Evolutionary conservation across 192 early-diverging fungal species (phyloP), one percentile per base, ranked within the genome.

Genomic region (Chytriomyces confervae): DNA sequence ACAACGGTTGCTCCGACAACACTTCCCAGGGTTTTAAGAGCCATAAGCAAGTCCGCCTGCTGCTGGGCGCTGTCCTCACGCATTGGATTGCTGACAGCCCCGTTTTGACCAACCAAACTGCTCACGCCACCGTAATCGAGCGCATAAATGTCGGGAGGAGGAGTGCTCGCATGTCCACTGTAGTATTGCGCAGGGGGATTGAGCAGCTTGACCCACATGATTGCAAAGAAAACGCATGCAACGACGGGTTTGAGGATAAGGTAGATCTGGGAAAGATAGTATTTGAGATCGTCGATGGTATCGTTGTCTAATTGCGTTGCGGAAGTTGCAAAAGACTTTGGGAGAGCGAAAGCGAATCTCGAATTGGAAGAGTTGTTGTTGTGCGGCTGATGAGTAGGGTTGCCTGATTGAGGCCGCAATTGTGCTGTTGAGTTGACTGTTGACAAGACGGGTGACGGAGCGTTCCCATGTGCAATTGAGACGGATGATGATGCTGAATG

Each of bases 171-270:
- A 23, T 53, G 16, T 48, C 82, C 82, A 63, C 80, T 78, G 24
- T 87, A 93, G 70, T 88, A 81, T 36, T 72, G 83, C 75, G 82
- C 75, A 24, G 83, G 86, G 69, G 27, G 81, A 7, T 80, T 76
- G 23, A 83, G 81, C n/a, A 94, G 79, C 70, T 95, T 95, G 65
- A 95, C 93, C 94, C 94, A 95, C 45, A 95, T 81, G 50, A 95
- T 91, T 45, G 89, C 88, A 16, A 95, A 82, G n/a, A 89, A 72
- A 72, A 95, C 93, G 65, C 93, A 94, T 29, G 85, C 57, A 2
- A 94, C 81, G 10, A 95, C 94, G 11, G 94, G 94, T 68, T 93
- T 91, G 69, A 94, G 91, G 65, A 95, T 92, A 18, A 85, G 77
- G 80, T 91, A 93, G n/a, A 95, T 86, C 79, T 95, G 92, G 44